Base-by-base conservation (phyloP, 2,329 filamentous ascomycete genomes). In the Fusarium sp. region DNA sequence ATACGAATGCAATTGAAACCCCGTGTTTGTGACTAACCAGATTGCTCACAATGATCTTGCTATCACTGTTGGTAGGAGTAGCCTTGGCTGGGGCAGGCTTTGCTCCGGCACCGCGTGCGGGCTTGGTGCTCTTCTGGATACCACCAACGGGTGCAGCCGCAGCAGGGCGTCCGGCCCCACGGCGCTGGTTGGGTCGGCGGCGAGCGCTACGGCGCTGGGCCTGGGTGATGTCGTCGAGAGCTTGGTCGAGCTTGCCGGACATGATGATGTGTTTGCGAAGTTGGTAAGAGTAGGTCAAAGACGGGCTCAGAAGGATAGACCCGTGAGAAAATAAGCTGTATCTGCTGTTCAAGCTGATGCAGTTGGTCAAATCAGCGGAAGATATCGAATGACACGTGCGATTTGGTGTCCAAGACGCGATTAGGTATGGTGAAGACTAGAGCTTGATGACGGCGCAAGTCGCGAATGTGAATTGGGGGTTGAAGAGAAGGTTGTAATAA, bases 1-100 rank as follows among this genome's bases (percentile, higher is more conserved):
- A 50, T n/a, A 20, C 10, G 20, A n/a, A 16, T 39, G 28, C 5
- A n/a, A 26, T 15, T 5, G 4, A 1, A 70, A 50, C 26, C 38
- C n/a, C 16, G 42, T 28, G 36, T 10, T 42, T 16, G 36, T 6
- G 53, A 77, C 95, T 85, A 92, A 98, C 95, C 89, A 99, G 90
- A 87, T 97, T 97, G 92, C 94, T 97, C 86, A 99, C 95, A 84
- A 97, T 93, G 86, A 98, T 95, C 87, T 98, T 98, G 89, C 94
- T 97, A 77, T 97, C 94, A 80, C 90, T 91, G 79, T 86, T 86
- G 70, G 85, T 83, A 75, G 87, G 84, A 65, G 89, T 84, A 68
- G 89, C 89, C 81, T 91, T 93, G 77, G 90, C 89, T 71, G 93
- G 90, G 45, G 87, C 85, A 69, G 89, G 85, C 85, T 91, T 91